phyloP scores from a whole-genome alignment of 306 rosid genomes.

The Malus sieversii region DNA sequence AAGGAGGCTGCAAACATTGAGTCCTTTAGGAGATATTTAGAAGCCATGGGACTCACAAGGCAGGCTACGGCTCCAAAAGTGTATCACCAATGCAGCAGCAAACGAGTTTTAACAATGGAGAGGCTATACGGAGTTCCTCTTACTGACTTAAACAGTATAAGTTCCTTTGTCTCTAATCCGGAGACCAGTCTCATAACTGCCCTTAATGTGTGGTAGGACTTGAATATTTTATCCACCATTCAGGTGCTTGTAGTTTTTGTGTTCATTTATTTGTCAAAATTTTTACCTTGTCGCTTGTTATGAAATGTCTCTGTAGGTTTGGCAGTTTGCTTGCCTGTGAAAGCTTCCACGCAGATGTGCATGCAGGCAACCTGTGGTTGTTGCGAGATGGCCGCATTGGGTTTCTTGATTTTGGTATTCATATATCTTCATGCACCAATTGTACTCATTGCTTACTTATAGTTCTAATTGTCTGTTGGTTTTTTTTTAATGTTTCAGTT shows the following conservation, averaged over 20 bases:
- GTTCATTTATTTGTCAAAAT: background rate
- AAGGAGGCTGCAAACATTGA: slow-evolving; percentile 94
- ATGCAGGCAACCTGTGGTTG: slow-evolving; percentile 92
- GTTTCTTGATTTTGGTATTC: slow-evolving; percentile 91
- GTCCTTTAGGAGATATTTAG: slow-evolving; percentile 84
- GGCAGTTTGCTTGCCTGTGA: slow-evolving; percentile 99
- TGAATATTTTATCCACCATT: background rate
- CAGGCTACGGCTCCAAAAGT: slow-evolving; percentile 95
- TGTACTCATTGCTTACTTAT: background rate
- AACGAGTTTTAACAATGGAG: slow-evolving; percentile 75
- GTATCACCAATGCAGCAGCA: slow-evolving; percentile 67
- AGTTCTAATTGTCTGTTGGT: background rate
- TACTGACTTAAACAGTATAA: slow-evolving; percentile 81
- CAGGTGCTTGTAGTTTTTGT: background rate
- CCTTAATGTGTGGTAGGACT: slow-evolving; percentile 83
- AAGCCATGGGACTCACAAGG: slow-evolving; percentile 72
- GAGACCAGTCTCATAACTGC: slow-evolving; percentile 86
- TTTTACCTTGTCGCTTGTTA: slow-evolving; percentile 6
- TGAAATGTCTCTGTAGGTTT: slow-evolving; percentile 57
- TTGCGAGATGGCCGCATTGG: slow-evolving; percentile 96
- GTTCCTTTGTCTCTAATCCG: slow-evolving; percentile 76
- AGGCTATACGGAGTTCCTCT: slow-evolving; percentile 95
- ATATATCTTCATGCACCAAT: background rate
- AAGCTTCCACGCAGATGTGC: slow-evolving; percentile 95
- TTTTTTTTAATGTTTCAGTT: background rate